phyloP scores from a whole-genome alignment of 495 filamentous ascomycete species.

The Viridothelium virens region DNA sequence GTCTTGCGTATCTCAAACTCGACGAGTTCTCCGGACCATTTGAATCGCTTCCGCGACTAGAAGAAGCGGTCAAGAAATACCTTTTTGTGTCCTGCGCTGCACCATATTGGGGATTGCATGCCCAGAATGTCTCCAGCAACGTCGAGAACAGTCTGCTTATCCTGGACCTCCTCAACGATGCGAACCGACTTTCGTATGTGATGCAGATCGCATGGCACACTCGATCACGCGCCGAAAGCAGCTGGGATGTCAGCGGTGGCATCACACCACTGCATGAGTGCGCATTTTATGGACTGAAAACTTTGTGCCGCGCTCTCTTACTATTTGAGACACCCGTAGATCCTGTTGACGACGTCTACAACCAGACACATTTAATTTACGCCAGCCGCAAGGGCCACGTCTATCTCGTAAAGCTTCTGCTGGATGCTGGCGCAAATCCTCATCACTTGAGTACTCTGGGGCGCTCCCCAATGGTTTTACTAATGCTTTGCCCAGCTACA shows the following conservation, averaged over 20 bases:
- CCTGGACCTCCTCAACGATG: not conserved
- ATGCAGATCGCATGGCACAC: constrained; percentile 6
- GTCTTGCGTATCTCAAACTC: not conserved
- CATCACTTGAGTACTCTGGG: not conserved
- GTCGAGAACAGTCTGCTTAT: not conserved
- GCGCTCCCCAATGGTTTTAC: not conserved
- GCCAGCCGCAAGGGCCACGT: constrained; percentile 6
- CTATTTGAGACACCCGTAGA: not conserved
- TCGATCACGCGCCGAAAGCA: constrained; percentile 4
- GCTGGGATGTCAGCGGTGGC: not conserved
- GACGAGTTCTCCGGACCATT: not conserved
- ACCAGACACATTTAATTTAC: constrained; percentile 14
- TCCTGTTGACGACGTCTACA: not conserved
- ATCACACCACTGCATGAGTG: constrained; percentile 4
- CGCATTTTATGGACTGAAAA: constrained; percentile 7
- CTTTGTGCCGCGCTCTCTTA: not conserved
- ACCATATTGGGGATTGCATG: not conserved
- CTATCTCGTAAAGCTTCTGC: not conserved
- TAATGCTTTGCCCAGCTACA: constrained; percentile 15
- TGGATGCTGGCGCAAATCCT: not conserved
- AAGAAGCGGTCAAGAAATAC: not conserved
- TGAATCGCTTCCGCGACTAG: not conserved
- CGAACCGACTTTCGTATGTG: not conserved
- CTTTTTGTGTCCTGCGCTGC: constrained; percentile 3
- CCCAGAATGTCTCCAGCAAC: not conserved